Conservation (phyloP, 805 yeast species). For the Candida andamanensis region DNA sequence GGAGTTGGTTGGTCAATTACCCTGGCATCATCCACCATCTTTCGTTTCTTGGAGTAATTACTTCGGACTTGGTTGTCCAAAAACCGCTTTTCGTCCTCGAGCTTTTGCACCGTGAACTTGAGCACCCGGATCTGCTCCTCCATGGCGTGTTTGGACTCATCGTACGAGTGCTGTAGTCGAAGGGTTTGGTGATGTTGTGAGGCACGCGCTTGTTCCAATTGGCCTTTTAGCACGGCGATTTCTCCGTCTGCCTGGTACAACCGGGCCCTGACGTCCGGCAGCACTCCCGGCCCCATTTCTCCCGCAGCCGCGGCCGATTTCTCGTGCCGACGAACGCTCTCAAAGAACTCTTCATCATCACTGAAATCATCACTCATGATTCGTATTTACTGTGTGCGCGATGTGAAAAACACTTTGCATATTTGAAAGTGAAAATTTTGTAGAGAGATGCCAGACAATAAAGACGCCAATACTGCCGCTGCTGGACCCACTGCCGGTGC, state of each 20-base stretch:
- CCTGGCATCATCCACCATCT: slow-evolving; percentile 1
- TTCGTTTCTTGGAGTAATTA: slow-evolving; percentile 18
- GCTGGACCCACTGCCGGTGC: too few species aligned
- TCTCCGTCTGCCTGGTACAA: slow-evolving; percentile 62
- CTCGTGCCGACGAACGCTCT: slow-evolving; percentile 4
- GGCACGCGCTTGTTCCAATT: slow-evolving; percentile 44
- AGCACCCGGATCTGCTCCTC: slow-evolving; percentile 29
- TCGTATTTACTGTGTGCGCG: not conserved
- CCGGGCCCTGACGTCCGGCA: slow-evolving; percentile 18
- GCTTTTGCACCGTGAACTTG: slow-evolving; percentile 27
- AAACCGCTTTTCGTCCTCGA: slow-evolving; percentile 42
- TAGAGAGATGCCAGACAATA: not conserved
- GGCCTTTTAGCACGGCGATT: slow-evolving; percentile 69
- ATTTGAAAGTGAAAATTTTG: not conserved
- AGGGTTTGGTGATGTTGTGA: slow-evolving; percentile 35
- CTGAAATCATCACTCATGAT: slow-evolving; percentile 3
- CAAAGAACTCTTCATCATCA: slow-evolving; percentile 12
- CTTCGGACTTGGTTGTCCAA: slow-evolving; percentile 33
- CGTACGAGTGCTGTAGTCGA: slow-evolving; percentile 16
- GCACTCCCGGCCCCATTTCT: slow-evolving; percentile 1
- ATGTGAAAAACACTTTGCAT: too few species aligned
- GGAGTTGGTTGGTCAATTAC: not conserved
- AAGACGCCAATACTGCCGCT: slow-evolving; percentile 2
- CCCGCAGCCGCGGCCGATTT: not conserved
- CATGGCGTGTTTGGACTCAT: slow-evolving; percentile 13